Conservation (phyloP, 768 basidiomycete species). For the Amanita molliuscula region DNA sequence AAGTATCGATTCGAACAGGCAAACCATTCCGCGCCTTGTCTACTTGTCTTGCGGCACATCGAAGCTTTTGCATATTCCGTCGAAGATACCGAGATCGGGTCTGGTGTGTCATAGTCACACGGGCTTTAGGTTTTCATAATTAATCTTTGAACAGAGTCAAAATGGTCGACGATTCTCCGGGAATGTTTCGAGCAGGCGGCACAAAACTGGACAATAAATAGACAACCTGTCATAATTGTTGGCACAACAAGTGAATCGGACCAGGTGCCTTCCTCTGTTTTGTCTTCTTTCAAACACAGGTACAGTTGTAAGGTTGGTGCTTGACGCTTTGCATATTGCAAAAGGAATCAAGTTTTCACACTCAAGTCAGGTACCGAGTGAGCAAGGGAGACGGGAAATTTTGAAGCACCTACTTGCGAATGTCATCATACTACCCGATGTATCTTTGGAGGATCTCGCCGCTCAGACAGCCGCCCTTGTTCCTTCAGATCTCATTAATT, state of each 20-base stretch:
- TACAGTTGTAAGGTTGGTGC: slow-evolving; percentile 55
- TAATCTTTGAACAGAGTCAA: slow-evolving; percentile 32
- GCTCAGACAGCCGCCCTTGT: slow-evolving; percentile 87
- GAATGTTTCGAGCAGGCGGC: slow-evolving; percentile 54
- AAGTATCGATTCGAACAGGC: slow-evolving; percentile 72
- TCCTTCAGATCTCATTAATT: slow-evolving; percentile 66
- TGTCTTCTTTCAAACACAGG: slow-evolving; percentile 80
- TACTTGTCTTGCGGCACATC: slow-evolving; percentile 69
- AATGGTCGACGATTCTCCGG: slow-evolving; percentile 44
- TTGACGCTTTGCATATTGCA: neutral
- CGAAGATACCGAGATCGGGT: slow-evolving; percentile 51
- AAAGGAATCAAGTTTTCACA: neutral
- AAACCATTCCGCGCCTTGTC: slow-evolving; percentile 68
- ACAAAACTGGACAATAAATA: slow-evolving; percentile 45
- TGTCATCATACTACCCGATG: slow-evolving; percentile 55
- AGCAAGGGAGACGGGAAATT: slow-evolving; percentile 59
- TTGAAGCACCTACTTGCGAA: slow-evolving; percentile 34
- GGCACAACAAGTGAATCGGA: slow-evolving; percentile 63
- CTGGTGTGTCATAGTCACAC: slow-evolving; percentile 30
- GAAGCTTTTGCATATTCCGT: slow-evolving; percentile 71
- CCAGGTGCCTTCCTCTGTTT: slow-evolving; percentile 50
- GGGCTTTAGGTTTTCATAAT: neutral
- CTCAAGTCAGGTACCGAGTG: slow-evolving; percentile 60
- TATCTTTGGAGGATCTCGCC: slow-evolving; percentile 63
- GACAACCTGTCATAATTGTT: slow-evolving; percentile 66